Evolutionary conservation across 2,329 filamentous ascomycete genomes (phyloP).

Genomic region (Remersonia thermophila): DNA sequence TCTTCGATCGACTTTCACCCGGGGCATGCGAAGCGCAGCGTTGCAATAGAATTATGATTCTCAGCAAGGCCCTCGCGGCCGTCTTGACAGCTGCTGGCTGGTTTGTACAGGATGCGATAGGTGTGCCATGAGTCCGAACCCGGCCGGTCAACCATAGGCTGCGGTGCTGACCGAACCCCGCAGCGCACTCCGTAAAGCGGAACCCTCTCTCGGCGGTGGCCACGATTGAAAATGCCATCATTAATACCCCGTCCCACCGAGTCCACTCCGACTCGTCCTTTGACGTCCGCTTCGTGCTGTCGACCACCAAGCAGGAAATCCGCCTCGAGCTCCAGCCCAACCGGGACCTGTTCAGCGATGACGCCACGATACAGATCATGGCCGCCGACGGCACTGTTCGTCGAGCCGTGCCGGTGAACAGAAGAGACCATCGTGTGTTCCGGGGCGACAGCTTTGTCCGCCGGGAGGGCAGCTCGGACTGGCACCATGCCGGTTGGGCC

Average conservation of each 20-base stretch:
- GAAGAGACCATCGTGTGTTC: constrained; percentile 69
- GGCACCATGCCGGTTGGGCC: constrained; percentile 78
- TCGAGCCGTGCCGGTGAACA: constrained; percentile 55
- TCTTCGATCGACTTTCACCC: not conserved
- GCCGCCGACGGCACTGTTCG: constrained; percentile 57
- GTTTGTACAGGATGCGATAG: constrained; percentile 17
- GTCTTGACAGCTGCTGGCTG: constrained; percentile 16
- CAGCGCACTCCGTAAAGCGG: constrained; percentile 60
- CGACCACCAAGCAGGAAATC: constrained; percentile 53
- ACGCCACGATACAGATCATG: constrained; percentile 62
- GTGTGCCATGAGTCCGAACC: constrained; percentile 11
- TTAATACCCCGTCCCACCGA: constrained; percentile 67
- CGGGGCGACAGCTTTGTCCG: constrained; percentile 66
- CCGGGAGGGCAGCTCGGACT: constrained; percentile 46
- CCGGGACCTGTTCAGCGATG: constrained; percentile 71
- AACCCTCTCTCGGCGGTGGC: constrained; percentile 67
- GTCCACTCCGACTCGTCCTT: constrained; percentile 74
- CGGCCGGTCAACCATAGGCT: too few species aligned
- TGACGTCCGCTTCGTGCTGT: constrained; percentile 69
- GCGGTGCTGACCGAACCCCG: constrained; percentile 1
- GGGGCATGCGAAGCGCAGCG: constrained; percentile 3
- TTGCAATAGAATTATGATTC: constrained; percentile 17
- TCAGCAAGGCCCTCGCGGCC: constrained; percentile 21
- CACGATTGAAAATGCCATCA: constrained; percentile 58
- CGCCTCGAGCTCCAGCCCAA: constrained; percentile 80